These are phyloP conservation scores for Alnus glutinosa DNA, from an alignment of 306 rosid genomes.

Conservation along the genomic window DNA sequence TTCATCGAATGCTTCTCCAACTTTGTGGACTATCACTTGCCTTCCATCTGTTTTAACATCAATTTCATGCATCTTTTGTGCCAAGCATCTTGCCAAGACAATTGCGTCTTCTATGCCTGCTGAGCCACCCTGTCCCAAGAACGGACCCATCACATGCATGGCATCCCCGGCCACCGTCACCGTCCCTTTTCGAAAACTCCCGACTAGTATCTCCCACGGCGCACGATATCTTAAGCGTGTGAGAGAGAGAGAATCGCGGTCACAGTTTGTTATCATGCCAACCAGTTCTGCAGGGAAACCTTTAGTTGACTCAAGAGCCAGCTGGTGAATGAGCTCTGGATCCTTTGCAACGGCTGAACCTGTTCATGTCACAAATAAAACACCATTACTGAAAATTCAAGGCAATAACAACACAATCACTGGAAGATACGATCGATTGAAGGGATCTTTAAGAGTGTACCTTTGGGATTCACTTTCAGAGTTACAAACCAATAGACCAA, in stretches of 20 bases:
- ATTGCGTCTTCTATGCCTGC: conserved; percentile 34
- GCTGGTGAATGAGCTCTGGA: conserved; percentile 19
- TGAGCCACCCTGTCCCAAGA: conserved; percentile 38
- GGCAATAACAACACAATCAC: background rate
- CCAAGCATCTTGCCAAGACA: conserved; percentile 27
- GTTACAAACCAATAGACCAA: conserved; percentile 36
- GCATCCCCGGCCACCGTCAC: conserved; percentile 39
- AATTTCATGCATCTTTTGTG: conserved; percentile 5
- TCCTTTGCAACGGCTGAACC: conserved; percentile 9
- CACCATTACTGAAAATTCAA: background rate
- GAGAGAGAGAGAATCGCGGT: conserved; percentile 16
- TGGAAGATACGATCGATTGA: background rate
- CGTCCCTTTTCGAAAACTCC: conserved; percentile 8
- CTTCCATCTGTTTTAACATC: background rate
- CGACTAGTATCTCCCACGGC: conserved; percentile 20
- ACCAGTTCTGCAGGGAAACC: conserved; percentile 22
- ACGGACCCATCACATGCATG: conserved; percentile 42
- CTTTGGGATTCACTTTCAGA: conserved; percentile 11
- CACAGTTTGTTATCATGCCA: conserved; percentile 29
- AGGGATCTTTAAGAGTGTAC: background rate
- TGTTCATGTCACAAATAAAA: background rate
- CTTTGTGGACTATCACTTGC: background rate
- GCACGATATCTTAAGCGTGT: conserved; percentile 16
- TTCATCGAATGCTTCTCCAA: conserved; percentile 29
- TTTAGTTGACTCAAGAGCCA: background rate